Percentiles rank a stretch among this genome's conserved stretches.
These are phyloP conservation scores for Eimeria sp. DNA, from an alignment of 169 alveolate genomes.

Conservation along the genomic window DNA sequence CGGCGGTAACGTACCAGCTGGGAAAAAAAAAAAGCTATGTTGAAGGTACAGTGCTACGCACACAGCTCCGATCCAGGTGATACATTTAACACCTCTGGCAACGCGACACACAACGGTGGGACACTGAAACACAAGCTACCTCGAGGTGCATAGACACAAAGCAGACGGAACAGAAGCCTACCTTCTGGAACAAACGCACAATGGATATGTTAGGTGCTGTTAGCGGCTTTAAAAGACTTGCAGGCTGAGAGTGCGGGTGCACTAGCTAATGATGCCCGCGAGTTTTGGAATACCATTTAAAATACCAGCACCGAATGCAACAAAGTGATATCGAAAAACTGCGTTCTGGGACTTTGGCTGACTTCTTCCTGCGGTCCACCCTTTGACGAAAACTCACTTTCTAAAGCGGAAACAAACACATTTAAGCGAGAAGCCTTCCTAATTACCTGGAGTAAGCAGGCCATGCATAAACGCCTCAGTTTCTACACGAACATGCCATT, in stretches of 20 bases:
- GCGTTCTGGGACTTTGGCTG: background rate
- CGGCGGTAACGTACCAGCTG: background rate
- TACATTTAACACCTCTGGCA: background rate
- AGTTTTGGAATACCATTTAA: too few relatives aligned
- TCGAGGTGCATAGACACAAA: background rate
- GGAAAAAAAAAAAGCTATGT: background rate
- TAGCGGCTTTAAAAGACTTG: background rate
- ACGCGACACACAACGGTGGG: background rate
- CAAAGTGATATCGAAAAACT: background rate
- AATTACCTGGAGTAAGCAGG: background rate
- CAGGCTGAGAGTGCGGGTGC: background rate
- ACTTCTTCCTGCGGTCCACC: too few relatives aligned
- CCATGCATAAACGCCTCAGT: background rate
- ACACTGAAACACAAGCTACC: background rate
- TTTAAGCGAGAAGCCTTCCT: background rate
- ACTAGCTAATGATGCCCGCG: too few relatives aligned
- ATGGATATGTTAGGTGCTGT: background rate
- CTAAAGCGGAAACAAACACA: background rate
- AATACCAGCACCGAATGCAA: background rate
- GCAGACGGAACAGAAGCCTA: background rate
- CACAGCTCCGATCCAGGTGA: background rate
- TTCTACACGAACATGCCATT: background rate
- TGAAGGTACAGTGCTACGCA: background rate
- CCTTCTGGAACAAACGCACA: background rate
- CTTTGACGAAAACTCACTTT: background rate